Evolutionary conservation across 257 asterid genomes (phyloP), one percentile per base, ranked within the genome.

Genomic region (Solanum paucissectum): DNA sequence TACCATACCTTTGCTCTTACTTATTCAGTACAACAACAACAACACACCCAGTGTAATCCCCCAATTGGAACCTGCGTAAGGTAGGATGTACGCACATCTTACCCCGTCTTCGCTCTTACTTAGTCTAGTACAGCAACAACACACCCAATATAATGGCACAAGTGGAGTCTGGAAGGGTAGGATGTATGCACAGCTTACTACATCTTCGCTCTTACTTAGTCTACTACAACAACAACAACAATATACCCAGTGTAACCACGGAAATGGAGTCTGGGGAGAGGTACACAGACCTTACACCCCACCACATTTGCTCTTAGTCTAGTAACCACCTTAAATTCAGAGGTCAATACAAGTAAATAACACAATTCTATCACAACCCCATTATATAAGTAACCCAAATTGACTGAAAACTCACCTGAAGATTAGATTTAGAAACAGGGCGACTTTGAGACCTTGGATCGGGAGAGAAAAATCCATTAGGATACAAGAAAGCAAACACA

Each of bases 401-500:
- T 34, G 9, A 40, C 29, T 66, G 44, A 69, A 79, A 69, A 81
- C 44, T 49, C 7, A 89, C 91, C 91, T 87, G 91, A 86, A 86
- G 84, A 86, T 73, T 52, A 14, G 87, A 83, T 83, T 89, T 89
- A 25, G 86, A 87, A 75, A 83, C 74, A 16, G 58, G 23, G 23
- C 46, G 87, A 81, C 27, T 86, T 27, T 55, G 36, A 58, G 88
- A 10, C 9, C 32, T 16, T 58, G 83, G 86, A 83, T 77, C 73
- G 37, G 76, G 20, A 58, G 87, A 37, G 23, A 89, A 89, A 71
- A 89, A 58, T 34, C 91, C 91, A 87, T 40, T 38, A 27, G 91
- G 91, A 82, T 58, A 89, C 29, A 89, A 36, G 86, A 89, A 87
- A 69, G 89, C 91, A 36, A 72, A 89, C 27, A 89, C 49, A 87